Evolutionary conservation across 768 basidiomycete species (phyloP).

Genomic region (Gymnopilus dilepis): DNA sequence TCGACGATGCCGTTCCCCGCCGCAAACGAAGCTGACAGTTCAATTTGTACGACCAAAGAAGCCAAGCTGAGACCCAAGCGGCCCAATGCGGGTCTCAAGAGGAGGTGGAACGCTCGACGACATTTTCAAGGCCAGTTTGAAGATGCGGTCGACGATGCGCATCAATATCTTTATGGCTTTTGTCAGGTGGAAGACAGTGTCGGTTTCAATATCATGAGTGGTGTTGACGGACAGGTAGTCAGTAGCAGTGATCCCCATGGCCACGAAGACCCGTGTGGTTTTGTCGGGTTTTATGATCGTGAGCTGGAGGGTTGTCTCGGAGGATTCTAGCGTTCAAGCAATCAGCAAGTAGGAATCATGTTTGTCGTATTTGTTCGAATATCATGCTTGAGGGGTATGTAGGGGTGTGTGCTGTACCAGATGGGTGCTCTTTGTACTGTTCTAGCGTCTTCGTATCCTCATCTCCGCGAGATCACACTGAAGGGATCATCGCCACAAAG

Average conservation of each 20-base stretch:
- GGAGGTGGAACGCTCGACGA: background rate
- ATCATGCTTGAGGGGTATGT: too few relatives aligned
- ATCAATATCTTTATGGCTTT: background rate
- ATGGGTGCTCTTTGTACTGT: too few relatives aligned
- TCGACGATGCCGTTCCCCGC: background rate
- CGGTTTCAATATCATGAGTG: background rate
- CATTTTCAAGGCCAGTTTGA: background rate
- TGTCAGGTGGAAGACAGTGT: background rate
- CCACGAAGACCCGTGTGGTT: background rate
- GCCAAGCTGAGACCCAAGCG: background rate
- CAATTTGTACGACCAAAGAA: too few relatives aligned
- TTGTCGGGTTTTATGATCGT: conserved; percentile 17
- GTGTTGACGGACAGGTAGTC: background rate
- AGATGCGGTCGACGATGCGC: background rate
- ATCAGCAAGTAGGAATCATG: too few relatives aligned
- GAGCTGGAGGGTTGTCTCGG: conserved; percentile 31
- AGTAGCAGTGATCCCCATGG: too few relatives aligned
- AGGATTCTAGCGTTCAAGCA: conserved; percentile 28
- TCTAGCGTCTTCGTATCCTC: too few relatives aligned
- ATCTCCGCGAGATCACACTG: too few relatives aligned
- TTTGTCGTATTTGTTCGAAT: too few relatives aligned
- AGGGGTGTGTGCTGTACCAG: too few relatives aligned
- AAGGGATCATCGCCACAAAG: too few relatives aligned
- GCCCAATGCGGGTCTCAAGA: too few relatives aligned
- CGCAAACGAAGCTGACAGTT: background rate